Evolutionary conservation across 352 stramenopile species (phyloP), one percentile per base, ranked within the genome.

Genomic region (Phytophthora pinifolia): DNA sequence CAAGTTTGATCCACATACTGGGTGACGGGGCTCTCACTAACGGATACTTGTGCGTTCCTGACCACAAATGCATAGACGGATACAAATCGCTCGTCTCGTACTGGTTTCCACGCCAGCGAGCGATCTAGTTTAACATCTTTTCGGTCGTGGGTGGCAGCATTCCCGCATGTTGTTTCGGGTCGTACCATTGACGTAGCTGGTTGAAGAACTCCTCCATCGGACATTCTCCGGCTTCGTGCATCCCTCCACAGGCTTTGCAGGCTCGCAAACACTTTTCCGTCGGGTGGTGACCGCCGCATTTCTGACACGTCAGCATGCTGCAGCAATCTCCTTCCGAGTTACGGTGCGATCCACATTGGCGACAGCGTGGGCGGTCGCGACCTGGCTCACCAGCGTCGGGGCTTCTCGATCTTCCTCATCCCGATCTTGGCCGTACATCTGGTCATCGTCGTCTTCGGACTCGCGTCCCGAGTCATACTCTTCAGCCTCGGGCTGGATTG

Each of bases 61-160:
- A 17, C 27, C 17, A 61, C 38, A 41, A 54, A 53, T 34, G 42
- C 51, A 33, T 59, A 59, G 18, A 59, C 43, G 51, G 18, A 42
- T 18, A 51, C 43, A 54, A 36, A 49, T 54, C 53, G 44, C 29
- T 61, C 53, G 36, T 36, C 43, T 43, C 53, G 53, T 32, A 37
- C 46, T 52, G 36, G 46, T 17, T 62, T 56, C 39, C 46, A 47
- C 20, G 2, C 46, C 37, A 56, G 54, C 38, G 38, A 62, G 46
- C 46, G 54, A 56, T 41, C 55, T 58, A 56, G 54, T 57, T 63
- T 63, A 57, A 65, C 29, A 44, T 41, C 38, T 53, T 58, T 32
- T 55, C 50, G 9, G 36, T 27, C 8, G 20, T 1, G 2, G 18
- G 13, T 9, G 57, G 57, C 34, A 55, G n/a, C 29, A 56, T 46